Base-by-base conservation (phyloP, 257 asterid genomes). In the Solanum verrucosum region DNA sequence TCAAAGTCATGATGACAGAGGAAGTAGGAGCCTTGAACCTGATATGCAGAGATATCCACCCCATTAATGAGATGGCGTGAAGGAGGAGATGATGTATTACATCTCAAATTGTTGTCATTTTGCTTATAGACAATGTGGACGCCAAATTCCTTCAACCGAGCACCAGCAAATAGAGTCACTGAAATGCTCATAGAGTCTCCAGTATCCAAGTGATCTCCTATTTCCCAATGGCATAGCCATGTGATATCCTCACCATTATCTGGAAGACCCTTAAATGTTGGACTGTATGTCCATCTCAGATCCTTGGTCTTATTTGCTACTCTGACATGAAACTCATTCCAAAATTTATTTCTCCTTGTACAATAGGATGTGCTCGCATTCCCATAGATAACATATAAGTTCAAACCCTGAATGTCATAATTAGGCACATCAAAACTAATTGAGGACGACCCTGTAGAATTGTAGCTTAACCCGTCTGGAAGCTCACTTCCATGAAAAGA, bases 281-380 rank as follows among this genome's bases (percentile, higher is more conserved):
- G 89, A 37, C 83, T 60, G 34, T 87, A 87, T 46, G 83, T 71
- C 86, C 81, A 81, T 37, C 73, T 81, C 33, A 87, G 46, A 77
- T 44, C 78, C 38, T 87, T 63, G 23, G 72, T 79, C 29, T 31
- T 87, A 68, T 87, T 87, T 33, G 56, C 67, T 0, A 87, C 59
- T 59, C 44, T 63, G 11, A 87, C 12, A 27, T 60, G 85, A n/a
- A 18, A 63, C 40, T 63, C 89, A 38, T 87, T 34, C 70, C 89
- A 79, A 68, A 60, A 44, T 27, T 52, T 37, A 65, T 59, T 79
- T 42, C 65, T 63, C 1, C 33, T 73, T 40, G 34, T 46, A n/a
- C 65, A 33, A 25, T 25, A 85, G 4, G 21, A 6, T 40, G 14
- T n/a, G 0, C 42, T 34, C 2, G 46, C 40, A 2, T 40, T 46